Evolutionary conservation across 208 protist species (phyloP).

Genomic region (Leishmania aethiopica): DNA sequence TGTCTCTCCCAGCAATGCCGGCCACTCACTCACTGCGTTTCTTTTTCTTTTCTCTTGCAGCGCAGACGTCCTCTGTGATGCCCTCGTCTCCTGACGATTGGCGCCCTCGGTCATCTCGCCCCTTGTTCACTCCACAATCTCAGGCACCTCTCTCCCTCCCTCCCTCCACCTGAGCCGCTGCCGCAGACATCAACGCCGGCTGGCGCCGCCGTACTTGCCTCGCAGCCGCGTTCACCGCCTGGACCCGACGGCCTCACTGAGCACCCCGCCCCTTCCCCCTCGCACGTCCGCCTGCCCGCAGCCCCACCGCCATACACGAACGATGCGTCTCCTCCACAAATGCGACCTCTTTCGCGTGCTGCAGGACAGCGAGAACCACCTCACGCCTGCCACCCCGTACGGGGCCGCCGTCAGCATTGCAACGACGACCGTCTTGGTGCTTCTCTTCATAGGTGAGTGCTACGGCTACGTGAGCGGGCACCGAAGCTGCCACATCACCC

Average conservation of each 20-base stretch:
- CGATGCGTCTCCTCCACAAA: conserved; percentile 24
- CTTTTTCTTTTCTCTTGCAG: not conserved
- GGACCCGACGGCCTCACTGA: not conserved
- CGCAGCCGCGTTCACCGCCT: not conserved
- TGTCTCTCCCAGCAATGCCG: not conserved
- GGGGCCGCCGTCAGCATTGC: conserved; percentile 27
- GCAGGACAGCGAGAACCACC: conserved; percentile 43
- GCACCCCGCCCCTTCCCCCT: not conserved
- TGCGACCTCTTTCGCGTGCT: conserved; percentile 48
- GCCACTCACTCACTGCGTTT: not conserved
- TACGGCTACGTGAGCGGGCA: conserved; percentile 35
- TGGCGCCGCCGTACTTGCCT: not conserved
- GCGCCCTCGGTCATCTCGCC: not conserved
- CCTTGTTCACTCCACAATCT: not conserved
- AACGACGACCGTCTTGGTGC: conserved; percentile 19
- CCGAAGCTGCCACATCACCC: conserved; percentile 35
- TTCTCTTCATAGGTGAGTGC: conserved; percentile 28
- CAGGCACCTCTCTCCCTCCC: not conserved
- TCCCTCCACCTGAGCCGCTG: not conserved
- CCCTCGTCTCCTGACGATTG: not conserved
- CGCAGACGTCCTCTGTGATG: not conserved
- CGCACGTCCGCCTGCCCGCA: not conserved
- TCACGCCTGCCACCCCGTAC: conserved; percentile 30
- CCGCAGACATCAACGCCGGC: not conserved
- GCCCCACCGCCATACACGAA: not conserved